Percentiles rank a stretch among this genome's conserved stretches.
Conservation (phyloP, 495 filamentous ascomycete genomes). For the Xylaria nigripes region DNA sequence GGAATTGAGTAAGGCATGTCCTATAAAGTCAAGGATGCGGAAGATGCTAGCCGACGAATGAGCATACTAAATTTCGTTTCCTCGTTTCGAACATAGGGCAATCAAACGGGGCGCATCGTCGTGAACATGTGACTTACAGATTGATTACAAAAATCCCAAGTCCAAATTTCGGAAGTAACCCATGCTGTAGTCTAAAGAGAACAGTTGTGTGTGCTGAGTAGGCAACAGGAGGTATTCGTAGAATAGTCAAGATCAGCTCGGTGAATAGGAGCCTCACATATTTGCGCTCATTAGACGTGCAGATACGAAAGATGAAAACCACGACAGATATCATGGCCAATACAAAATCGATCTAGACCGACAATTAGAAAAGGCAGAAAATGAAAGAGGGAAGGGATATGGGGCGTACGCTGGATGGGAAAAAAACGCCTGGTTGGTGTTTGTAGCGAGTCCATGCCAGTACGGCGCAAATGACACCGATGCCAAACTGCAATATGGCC, state of each 20-base stretch:
- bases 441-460: constrained; percentile 27
- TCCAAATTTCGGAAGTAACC: constrained; percentile 20
- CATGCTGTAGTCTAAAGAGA: constrained; percentile 12
- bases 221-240: constrained; percentile 26
- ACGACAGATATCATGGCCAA: constrained; percentile 22
- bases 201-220: constrained; percentile 26
- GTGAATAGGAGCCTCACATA: constrained; percentile 21
- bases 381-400: constrained; percentile 5
- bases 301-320: constrained; percentile 21
- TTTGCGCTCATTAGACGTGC: constrained; percentile 21
- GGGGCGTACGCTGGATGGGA: constrained; percentile 23
- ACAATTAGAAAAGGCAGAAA: background rate
- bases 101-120: background rate
- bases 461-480: constrained; percentile 23
- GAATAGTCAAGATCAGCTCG: constrained; percentile 24
- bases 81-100: background rate
- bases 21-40: constrained; percentile 22
- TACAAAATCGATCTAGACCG: constrained; percentile 24
- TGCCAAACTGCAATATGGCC: constrained; percentile 27
- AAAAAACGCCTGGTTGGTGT: constrained; percentile 14
- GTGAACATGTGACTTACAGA: constrained; percentile 15
- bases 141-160: constrained; percentile 29
- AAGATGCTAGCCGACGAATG: constrained; percentile 16
- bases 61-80: constrained; percentile 1
- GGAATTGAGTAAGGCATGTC: constrained; percentile 23